phyloP scores from a whole-genome alignment of 176 grass and related monocot species.

The Bothriochloa decipiens region DNA sequence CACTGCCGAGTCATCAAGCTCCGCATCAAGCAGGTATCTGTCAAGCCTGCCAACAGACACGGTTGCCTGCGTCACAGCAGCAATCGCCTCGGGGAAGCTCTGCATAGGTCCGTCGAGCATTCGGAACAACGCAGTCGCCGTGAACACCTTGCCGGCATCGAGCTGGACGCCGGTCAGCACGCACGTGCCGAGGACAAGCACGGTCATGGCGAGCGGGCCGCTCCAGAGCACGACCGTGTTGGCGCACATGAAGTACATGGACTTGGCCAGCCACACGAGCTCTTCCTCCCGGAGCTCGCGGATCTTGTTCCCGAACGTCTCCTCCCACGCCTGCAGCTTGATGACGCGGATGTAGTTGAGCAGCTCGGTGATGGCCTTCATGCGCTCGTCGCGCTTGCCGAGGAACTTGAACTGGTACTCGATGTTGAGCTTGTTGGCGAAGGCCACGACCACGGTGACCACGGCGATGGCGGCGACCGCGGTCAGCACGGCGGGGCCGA shows the following conservation, averaged over 20 bases:
- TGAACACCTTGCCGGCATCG: conserved; percentile 72
- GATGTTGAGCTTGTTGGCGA: conserved; percentile 57
- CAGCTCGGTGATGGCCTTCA: conserved; percentile 77
- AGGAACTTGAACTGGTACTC: conserved; percentile 67
- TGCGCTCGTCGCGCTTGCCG: conserved; percentile 67
- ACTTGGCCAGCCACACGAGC: conserved; percentile 64
- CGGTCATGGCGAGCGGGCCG: conserved; percentile 53
- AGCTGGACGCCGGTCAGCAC: conserved; percentile 47
- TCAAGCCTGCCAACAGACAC: conserved; percentile 68
- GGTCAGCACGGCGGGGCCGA: conserved; percentile 57
- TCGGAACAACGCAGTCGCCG: conserved; percentile 50
- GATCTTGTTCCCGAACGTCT: conserved; percentile 53
- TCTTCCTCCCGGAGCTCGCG: conserved; percentile 46
- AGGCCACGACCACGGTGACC: conserved; percentile 50
- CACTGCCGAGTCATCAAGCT: conserved; percentile 48
- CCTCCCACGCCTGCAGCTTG: conserved; percentile 82
- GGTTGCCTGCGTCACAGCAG: conserved; percentile 54
- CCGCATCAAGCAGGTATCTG: conserved; percentile 54
- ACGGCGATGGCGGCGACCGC: conserved; percentile 48
- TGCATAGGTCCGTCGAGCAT: conserved; percentile 70
- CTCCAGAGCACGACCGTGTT: conserved; percentile 67
- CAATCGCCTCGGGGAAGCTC: conserved; percentile 70
- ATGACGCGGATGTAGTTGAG: conserved; percentile 73
- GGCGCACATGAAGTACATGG: conserved; percentile 72
- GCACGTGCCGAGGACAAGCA: conserved; percentile 64